A percentile compares a stretch with the other conserved stretches of the same genome.
Evolutionary conservation across 345 rosid species (phyloP).

Genomic region (Syzygium jambos): DNA sequence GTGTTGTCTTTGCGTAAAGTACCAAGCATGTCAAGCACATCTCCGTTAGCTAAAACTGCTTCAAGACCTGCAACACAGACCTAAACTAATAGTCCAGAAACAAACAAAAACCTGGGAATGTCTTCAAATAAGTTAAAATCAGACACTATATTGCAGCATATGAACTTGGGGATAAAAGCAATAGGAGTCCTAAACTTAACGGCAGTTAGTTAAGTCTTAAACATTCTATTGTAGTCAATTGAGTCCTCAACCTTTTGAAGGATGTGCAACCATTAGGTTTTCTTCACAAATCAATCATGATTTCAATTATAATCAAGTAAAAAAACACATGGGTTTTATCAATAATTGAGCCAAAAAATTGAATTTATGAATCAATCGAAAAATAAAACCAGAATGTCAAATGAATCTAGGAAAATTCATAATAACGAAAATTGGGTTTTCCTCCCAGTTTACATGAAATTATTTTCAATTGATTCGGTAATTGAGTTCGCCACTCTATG

Average conservation of each 20-base stretch:
- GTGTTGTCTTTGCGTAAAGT: slow-evolving; percentile 94
- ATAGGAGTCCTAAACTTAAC: background rate
- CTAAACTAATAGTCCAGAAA: background rate
- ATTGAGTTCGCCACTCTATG: background rate
- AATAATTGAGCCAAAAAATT: background rate
- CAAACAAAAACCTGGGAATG: background rate
- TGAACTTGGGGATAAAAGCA: background rate
- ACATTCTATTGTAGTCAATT: background rate
- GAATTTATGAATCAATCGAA: background rate
- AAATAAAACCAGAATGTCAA: background rate
- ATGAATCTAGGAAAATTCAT: background rate
- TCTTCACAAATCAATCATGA: background rate
- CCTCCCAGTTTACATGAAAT: background rate
- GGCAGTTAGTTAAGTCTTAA: background rate
- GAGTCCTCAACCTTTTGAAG: background rate
- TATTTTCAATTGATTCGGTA: background rate
- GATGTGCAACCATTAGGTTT: background rate
- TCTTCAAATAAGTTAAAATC: background rate
- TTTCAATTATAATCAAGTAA: background rate
- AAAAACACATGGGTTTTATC: background rate
- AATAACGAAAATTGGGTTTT: background rate
- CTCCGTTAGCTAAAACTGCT: slow-evolving; percentile 85
- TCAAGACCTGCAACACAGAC: slow-evolving; percentile 52
- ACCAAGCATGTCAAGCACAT: slow-evolving; percentile 90
- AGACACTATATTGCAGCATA: background rate